Evolutionary conservation across 2,329 filamentous ascomycete species (phyloP).

Genomic region (Aspergillus hiratsukae): DNA sequence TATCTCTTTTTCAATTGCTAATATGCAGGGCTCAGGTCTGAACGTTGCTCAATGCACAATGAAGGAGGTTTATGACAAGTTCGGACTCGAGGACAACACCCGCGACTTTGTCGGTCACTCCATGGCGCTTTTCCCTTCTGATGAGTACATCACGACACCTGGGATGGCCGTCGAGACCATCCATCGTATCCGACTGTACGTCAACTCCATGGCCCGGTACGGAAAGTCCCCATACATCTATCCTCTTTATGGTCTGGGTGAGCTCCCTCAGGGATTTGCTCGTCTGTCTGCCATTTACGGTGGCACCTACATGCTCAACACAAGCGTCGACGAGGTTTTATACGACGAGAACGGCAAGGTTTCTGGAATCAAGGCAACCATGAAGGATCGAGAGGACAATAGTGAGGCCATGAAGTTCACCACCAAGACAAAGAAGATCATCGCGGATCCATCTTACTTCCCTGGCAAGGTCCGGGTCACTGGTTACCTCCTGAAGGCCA

Average conservation of each 20-base stretch:
- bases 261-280: constrained; percentile 95
- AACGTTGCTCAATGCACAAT: constrained; percentile 76
- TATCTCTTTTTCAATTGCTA: constrained; percentile 12
- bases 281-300: constrained; percentile 97
- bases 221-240: constrained; percentile 99
- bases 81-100: constrained; percentile 81
- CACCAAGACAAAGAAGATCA: constrained; percentile 93
- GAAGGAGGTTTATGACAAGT: constrained; percentile 99
- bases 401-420: constrained; percentile 80
- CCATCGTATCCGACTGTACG: constrained; percentile 90
- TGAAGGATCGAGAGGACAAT: constrained; percentile 77
- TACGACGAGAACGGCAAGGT: constrained; percentile 76
- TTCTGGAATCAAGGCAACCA: constrained; percentile 94
- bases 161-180: constrained; percentile 80
- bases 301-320: constrained; percentile 99
- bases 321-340: constrained; percentile 80
- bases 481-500: constrained; percentile 89
- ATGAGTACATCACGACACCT: constrained; percentile 72
- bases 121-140: constrained; percentile 92
- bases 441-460: constrained; percentile 97
- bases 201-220: constrained; percentile 94
- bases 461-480: constrained; percentile 79
- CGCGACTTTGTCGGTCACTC: constrained; percentile 96
- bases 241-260: constrained; percentile 92
- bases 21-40: constrained; percentile 55